Conservation (phyloP, 1,284 basidiomycete genomes). For the Ganoderma lucidum region DNA sequence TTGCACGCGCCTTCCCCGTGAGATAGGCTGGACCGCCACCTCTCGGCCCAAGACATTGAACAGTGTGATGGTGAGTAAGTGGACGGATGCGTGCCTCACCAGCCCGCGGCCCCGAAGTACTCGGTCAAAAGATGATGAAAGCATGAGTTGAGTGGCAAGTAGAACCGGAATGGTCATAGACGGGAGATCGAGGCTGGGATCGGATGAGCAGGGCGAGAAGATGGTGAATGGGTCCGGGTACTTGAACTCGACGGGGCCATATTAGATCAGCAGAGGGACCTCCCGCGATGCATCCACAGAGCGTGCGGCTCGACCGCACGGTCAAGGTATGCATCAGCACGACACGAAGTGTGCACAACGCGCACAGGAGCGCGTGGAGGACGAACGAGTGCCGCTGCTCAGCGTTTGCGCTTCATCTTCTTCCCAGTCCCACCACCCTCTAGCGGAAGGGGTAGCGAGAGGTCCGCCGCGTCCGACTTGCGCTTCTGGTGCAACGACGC, state of each 20-base stretch:
- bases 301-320: not conserved
- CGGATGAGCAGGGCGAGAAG: constrained; percentile 1
- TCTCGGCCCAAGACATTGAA: not conserved
- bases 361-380: not conserved
- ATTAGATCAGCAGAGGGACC: constrained; percentile 7
- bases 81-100: constrained; percentile 1
- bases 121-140: constrained; percentile 7
- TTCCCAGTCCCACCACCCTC: constrained; percentile 22
- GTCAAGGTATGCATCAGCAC: not conserved
- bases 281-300: not conserved
- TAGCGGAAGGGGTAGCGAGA: constrained; percentile 29
- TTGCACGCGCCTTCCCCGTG: constrained; percentile 9
- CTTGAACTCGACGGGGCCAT: constrained; percentile 5
- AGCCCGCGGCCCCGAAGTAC: constrained; percentile 13
- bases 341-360: not conserved
- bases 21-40: not conserved
- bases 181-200: not conserved
- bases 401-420: constrained; percentile 41
- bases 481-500: constrained; percentile 48
- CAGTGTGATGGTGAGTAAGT: not conserved
- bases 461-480: constrained; percentile 53
- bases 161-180: not conserved
- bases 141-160: constrained; percentile 1
- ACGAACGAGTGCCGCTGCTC: constrained; percentile 5
- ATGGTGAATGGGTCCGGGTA: constrained; percentile 1